phyloP scores from a whole-genome alignment of 1,284 basidiomycete species.

The Ceratobasidium sp. region DNA sequence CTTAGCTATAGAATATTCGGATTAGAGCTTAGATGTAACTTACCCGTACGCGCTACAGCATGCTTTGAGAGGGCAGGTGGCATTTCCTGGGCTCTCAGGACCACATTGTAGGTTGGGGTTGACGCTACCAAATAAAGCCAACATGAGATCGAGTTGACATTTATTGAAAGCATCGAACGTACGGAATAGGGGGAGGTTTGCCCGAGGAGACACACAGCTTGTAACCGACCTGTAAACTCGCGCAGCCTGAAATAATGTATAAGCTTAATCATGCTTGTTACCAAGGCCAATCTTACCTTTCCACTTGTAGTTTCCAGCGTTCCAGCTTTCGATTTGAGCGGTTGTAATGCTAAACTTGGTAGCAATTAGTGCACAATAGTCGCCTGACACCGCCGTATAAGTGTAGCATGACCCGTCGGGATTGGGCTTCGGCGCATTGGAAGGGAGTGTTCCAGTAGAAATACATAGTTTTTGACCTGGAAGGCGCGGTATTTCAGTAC shows the following conservation, averaged over 20 bases:
- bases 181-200: slow-evolving; percentile 33
- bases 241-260: slow-evolving; percentile 2
- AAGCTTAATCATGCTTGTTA: neutral
- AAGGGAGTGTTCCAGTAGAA: slow-evolving; percentile 26
- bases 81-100: slow-evolving; percentile 13
- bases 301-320: slow-evolving; percentile 37
- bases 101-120: slow-evolving; percentile 32
- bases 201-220: slow-evolving; percentile 35
- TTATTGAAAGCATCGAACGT: neutral
- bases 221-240: slow-evolving; percentile 29
- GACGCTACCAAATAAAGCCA: neutral
- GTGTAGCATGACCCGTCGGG: slow-evolving; percentile 24
- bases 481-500: neutral
- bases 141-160: neutral
- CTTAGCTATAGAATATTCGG: too few relatives aligned
- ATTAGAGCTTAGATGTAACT: neutral
- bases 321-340: slow-evolving; percentile 23
- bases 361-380: slow-evolving; percentile 27
- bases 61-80: slow-evolving; percentile 28
- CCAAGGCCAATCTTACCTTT: neutral
- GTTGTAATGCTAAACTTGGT: slow-evolving; percentile 31
- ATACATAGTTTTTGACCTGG: slow-evolving; percentile 30
- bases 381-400: slow-evolving; percentile 22
- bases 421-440: slow-evolving; percentile 30
- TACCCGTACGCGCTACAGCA: slow-evolving; percentile 32